phyloP scores from a whole-genome alignment of 73 alveolate genomes.

The Paramecium primaurelia region DNA sequence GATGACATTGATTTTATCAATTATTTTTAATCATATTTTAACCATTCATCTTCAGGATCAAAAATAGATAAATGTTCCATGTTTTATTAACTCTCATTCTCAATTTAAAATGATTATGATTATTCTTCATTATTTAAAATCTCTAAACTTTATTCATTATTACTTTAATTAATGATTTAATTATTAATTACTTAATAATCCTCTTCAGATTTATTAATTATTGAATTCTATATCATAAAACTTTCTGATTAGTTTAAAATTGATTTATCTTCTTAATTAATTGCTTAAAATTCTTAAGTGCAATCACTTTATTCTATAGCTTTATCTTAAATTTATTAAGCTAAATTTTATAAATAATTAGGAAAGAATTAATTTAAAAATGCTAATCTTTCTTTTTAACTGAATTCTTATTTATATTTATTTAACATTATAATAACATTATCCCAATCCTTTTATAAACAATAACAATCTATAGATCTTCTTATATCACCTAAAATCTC shows the following conservation, averaged over 20 bases:
- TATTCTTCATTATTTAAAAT: background rate
- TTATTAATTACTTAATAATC: background rate
- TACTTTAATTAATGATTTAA: background rate
- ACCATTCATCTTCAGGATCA: slow-evolving; percentile 84
- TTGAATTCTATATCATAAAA: slow-evolving; percentile 30
- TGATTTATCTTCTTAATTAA: slow-evolving; percentile 57
- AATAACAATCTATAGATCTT: slow-evolving; percentile 59
- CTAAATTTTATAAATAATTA: slow-evolving; percentile 64
- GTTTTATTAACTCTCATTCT: background rate
- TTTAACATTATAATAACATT: slow-evolving; percentile 62
- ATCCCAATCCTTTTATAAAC: slow-evolving; percentile 47
- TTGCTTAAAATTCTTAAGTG: slow-evolving; percentile 31
- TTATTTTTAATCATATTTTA: slow-evolving; percentile 51
- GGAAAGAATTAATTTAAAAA: slow-evolving; percentile 75
- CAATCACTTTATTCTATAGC: background rate
- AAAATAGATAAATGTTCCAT: slow-evolving; percentile 71
- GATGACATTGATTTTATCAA: slow-evolving; percentile 49
- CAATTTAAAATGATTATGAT: background rate
- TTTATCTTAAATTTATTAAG: background rate
- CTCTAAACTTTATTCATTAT: background rate
- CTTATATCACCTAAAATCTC: slow-evolving; percentile 14
- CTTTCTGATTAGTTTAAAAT: slow-evolving; percentile 25
- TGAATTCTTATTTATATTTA: slow-evolving; percentile 66
- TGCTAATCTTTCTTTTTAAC: slow-evolving; percentile 64
- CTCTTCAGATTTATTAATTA: slow-evolving; percentile 46